A percentile compares a stretch with the other conserved stretches of the same genome.
These are phyloP conservation scores for Boletus tomentosulus DNA, from an alignment of 768 basidiomycete genomes.

Conservation along the genomic window DNA sequence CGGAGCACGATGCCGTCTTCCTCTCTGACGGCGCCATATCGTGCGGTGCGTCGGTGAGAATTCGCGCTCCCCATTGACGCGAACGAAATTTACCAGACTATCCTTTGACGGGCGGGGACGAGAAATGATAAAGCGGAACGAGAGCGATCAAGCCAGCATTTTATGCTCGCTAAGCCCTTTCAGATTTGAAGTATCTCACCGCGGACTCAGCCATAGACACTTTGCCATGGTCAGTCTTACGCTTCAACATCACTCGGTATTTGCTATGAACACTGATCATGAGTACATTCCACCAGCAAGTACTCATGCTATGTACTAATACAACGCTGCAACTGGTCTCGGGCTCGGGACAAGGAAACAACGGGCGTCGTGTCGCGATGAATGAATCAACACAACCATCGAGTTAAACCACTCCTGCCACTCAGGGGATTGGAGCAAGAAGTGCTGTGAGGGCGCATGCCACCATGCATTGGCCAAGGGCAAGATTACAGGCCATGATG, in stretches of 20 bases:
- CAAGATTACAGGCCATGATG: constrained; percentile 21
- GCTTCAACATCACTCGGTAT: neutral
- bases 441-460: constrained; percentile 20
- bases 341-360: neutral
- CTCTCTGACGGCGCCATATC: constrained; percentile 85
- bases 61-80: too few relatives aligned
- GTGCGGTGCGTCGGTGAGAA: constrained; percentile 47
- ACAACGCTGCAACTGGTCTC: neutral
- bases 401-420: neutral
- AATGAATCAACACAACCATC: neutral
- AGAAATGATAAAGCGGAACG: too few relatives aligned
- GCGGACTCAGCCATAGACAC: too few relatives aligned
- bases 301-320: neutral
- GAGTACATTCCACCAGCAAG: too few relatives aligned
- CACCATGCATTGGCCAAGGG: constrained; percentile 23
- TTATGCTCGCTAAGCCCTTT: too few relatives aligned
- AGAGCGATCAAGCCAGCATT: too few relatives aligned
- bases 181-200: too few relatives aligned
- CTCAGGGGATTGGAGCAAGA: constrained; percentile 24
- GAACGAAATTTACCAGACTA: too few relatives aligned
- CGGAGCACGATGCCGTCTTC: constrained; percentile 77
- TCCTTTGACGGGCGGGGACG: too few relatives aligned
- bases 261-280: neutral
- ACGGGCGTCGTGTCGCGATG: neutral
- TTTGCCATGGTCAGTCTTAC: too few relatives aligned